These are phyloP conservation scores for Neurospora africana DNA, from an alignment of 495 filamentous ascomycete species.

Conservation along the genomic window DNA sequence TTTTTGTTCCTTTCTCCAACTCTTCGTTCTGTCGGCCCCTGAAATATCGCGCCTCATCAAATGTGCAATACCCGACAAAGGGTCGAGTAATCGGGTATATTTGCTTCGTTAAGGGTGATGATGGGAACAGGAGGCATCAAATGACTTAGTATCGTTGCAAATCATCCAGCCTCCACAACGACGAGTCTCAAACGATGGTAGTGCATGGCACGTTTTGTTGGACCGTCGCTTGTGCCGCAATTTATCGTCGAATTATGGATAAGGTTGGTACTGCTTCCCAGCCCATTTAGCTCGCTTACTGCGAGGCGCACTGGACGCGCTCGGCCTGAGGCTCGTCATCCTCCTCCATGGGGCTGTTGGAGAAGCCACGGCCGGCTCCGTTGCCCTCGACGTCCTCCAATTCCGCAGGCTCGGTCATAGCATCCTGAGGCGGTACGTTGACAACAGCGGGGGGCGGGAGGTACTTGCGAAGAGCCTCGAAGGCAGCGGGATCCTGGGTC, in stretches of 20 bases:
- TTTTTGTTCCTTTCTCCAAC: not conserved
- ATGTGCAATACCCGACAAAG: not conserved
- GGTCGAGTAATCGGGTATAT: not conserved
- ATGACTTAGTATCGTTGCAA: not conserved
- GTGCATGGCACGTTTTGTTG: not conserved
- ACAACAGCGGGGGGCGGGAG: conserved; percentile 60
- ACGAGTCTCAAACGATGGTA: not conserved
- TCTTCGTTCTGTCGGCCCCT: not conserved
- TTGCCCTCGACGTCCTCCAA: conserved; percentile 70
- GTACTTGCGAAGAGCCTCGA: conserved; percentile 63
- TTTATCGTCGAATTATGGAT: not conserved
- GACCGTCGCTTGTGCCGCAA: not conserved
- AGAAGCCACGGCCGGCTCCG: conserved; percentile 63
- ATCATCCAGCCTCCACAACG: not conserved
- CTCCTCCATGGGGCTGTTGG: conserved; percentile 55
- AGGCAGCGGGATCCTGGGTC: conserved; percentile 44
- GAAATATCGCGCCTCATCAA: not conserved
- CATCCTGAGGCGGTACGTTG: conserved; percentile 56
- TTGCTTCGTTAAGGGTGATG: not conserved
- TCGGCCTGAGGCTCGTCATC: conserved; percentile 72
- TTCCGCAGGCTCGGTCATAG: conserved; percentile 75
- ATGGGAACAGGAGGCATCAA: not conserved
- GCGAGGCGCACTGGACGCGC: conserved; percentile 93
- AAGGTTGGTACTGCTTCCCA: not conserved
- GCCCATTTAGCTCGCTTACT: conserved; percentile 48